Conservation (phyloP, 345 rosid genomes). For the Aquilaria yunnanensis region DNA sequence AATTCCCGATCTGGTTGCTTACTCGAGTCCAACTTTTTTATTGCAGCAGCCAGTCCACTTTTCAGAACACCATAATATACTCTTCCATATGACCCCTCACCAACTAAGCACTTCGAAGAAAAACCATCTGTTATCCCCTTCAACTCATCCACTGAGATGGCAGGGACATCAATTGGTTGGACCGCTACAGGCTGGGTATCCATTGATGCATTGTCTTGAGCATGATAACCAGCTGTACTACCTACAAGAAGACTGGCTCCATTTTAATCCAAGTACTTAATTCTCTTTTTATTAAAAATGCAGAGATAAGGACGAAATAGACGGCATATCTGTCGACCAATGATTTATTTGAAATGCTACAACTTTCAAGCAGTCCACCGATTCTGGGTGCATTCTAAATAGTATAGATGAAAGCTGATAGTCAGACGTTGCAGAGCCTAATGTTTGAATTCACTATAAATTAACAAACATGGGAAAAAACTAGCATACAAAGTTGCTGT, state of each 20-base stretch:
- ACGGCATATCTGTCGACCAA: too few relatives aligned
- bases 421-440: too few relatives aligned
- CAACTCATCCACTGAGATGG: slow-evolving; percentile 48
- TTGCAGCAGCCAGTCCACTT: slow-evolving; percentile 65
- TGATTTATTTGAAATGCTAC: too few relatives aligned
- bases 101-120: slow-evolving; percentile 60
- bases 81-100: slow-evolving; percentile 93
- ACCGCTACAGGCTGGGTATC: slow-evolving; percentile 33
- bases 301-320: too few relatives aligned
- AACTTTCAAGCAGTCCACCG: too few relatives aligned
- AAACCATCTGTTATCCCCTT: slow-evolving; percentile 65
- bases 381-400: too few relatives aligned
- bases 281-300: too few relatives aligned
- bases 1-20: slow-evolving; percentile 89
- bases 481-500: too few relatives aligned
- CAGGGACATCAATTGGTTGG: slow-evolving; percentile 58
- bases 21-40: slow-evolving; percentile 86
- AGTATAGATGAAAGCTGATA: too few relatives aligned
- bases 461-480: too few relatives aligned
- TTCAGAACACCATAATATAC: slow-evolving; percentile 67
- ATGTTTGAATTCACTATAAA: too few relatives aligned
- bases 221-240: slow-evolving; percentile 38
- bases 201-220: slow-evolving; percentile 27
- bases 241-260: slow-evolving; percentile 25
- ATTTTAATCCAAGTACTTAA: neutral